Base-by-base conservation (phyloP, 2,329 filamentous ascomycete genomes). In the Fusarium decemcellulare region DNA sequence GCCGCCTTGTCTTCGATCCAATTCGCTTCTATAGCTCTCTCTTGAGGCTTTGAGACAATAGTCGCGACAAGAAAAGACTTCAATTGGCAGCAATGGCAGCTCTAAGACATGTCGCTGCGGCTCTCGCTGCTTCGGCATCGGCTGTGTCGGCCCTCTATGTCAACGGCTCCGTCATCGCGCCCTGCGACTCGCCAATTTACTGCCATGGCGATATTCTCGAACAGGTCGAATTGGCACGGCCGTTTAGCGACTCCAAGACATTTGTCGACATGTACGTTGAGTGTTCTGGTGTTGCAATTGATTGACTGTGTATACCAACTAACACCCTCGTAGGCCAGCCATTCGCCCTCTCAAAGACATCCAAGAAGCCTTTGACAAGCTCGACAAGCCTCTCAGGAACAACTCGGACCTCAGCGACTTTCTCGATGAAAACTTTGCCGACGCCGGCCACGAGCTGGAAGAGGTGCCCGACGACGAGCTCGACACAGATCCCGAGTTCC, bases 201-300 rank as follows among this genome's bases (percentile, higher is more conserved):
- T 92, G 90, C 75, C 84, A 89, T 67, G 90, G 90, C 50, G 87
- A 91, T 0, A 83, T 92, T 12, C 82, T 92, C 4, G 82, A 85
- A 63, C 83, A 88, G 66, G 86, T 92, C 50, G 85, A 92, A 79
- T 81, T 92, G 10, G 90, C 90, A 3, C 82, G 81, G 27, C 90
- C 90, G 1, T 92, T 92, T 69, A 79, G 82, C 14, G 90, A 92
- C 79, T 92, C 89, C 63, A 92, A 92, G 83, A 91, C 89, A 1
- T 92, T 91, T 75, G 90, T 92, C 44, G 90, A 92, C 75, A 88
- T 91, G 87, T 89, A 80, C 80, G 82, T 79, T 23, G 5, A 2
- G 23, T 15, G 8, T 7, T 12, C n/a, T 16, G 15, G 16, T 23
- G 5, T n/a, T 30, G 8, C 8, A 11, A 12, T 48, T 55, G 15